Evolutionary conservation across 2,329 filamentous ascomycete species (phyloP).

Genomic region (Endoconidiophora polonica): DNA sequence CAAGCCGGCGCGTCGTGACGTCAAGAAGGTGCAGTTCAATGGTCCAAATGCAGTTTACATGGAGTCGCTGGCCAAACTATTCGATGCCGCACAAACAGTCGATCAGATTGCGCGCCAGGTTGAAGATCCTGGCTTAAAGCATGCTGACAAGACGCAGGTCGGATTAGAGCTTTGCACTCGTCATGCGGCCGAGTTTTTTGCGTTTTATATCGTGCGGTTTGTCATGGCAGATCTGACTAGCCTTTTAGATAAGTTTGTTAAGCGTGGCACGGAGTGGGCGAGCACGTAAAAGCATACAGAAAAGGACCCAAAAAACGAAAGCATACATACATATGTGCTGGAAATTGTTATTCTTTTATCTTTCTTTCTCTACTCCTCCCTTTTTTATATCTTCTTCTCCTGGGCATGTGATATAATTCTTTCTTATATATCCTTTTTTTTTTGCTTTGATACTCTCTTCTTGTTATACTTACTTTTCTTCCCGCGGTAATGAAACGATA

Average conservation of each 20-base stretch:
- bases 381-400: not conserved
- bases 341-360: not conserved
- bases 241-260: conserved; percentile 91
- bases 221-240: conserved; percentile 71
- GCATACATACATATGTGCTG: too few relatives aligned
- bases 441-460: not conserved
- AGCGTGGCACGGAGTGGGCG: conserved; percentile 93
- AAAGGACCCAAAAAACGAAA: too few relatives aligned
- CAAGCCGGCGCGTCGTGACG: conserved; percentile 54
- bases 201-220: conserved; percentile 90
- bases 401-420: not conserved
- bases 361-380: not conserved
- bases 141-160: conserved; percentile 86
- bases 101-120: conserved; percentile 94
- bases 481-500: conserved; percentile 6
- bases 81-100: conserved; percentile 81
- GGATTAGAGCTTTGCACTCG: conserved; percentile 84
- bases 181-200: conserved; percentile 94
- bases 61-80: conserved; percentile 73
- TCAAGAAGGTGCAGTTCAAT: conserved; percentile 50
- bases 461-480: not conserved
- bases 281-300: conserved; percentile 18
- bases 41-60: conserved; percentile 87
- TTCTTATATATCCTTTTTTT: conserved; percentile 5
- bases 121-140: conserved; percentile 80